Base-by-base conservation (phyloP, 495 filamentous ascomycete species). In the Daldinia decipiens region DNA sequence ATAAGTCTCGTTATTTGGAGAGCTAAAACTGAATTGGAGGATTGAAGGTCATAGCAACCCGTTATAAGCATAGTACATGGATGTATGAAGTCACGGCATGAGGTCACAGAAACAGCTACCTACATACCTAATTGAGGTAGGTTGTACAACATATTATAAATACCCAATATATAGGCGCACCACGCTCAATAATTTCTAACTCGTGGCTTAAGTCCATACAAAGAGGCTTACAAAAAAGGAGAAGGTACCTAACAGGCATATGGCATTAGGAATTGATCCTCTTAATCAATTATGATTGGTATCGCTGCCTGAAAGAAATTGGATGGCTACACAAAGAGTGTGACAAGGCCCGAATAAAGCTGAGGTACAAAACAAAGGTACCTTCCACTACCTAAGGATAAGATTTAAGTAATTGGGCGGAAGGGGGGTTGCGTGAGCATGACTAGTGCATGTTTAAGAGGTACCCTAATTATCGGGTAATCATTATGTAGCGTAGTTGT, bases 391-490 rank as follows among this genome's bases (percentile, higher is more conserved):
- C n/a, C n/a, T n/a, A n/a, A n/a, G 12, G 34, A 36, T 36, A 36
- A 13, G 34, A 13, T 9, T 36, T 13, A 36, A 36, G 3, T 36
- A 6, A 12, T 11, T 36, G 34, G 34, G 32, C 11, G 32, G 34
- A 36, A 36, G 34, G 34, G 3, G 34, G 34, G 32, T 34, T 47
- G 59, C 51, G 32, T 32, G 40, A 47, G 34, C 12, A 36, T 36
- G 40, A 21, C 40, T 60, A 43, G 61, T 34, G 43, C 24, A 34
- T 53, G 68, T 63, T 71, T 67, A 71, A 71, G 52, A 52, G 68
- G 68, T 71, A 71, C 68, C 29, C 53, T 3, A 29, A 17, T 21
- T 0, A 2, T 31, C 1, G 1, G 13, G 50, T 53, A 53, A 29
- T 53, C 26, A 29, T n/a, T 13, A 27, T 52, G 13, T 8, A n/a